Percentiles rank a stretch among this genome's conserved stretches.
These are phyloP conservation scores for Colletotrichum camelliae DNA, from an alignment of 2,329 filamentous ascomycete genomes.

Conservation along the genomic window DNA sequence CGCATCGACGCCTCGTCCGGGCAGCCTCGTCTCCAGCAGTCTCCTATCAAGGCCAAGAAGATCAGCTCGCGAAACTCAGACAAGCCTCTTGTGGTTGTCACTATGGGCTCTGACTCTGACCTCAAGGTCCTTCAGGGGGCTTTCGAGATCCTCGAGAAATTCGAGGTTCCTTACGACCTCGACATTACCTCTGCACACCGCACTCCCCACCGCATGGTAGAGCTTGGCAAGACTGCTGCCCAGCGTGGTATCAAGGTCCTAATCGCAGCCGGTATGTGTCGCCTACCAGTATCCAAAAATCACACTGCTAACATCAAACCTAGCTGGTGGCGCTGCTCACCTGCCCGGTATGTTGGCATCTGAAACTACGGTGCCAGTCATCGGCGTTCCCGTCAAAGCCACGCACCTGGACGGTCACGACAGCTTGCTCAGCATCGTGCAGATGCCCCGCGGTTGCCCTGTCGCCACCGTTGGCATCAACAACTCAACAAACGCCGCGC, in stretches of 20 bases:
- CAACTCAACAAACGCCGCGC: slow-evolving; percentile 78
- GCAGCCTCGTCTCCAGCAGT: slow-evolving; percentile 39
- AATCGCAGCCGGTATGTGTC: slow-evolving; percentile 61
- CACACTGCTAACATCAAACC: neutral
- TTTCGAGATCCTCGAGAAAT: slow-evolving; percentile 70
- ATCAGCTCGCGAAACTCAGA: slow-evolving; percentile 31
- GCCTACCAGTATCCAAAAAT: neutral
- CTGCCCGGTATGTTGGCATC: slow-evolving; percentile 78
- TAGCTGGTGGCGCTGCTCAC: slow-evolving; percentile 74
- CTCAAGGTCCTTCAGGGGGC: slow-evolving; percentile 70
- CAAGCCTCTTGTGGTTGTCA: slow-evolving; percentile 72
- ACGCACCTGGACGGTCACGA: slow-evolving; percentile 76
- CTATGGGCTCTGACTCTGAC: slow-evolving; percentile 86
- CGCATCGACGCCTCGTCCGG: slow-evolving; percentile 48
- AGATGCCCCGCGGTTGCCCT: slow-evolving; percentile 78
- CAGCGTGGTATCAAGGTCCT: slow-evolving; percentile 73
- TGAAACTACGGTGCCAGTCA: slow-evolving; percentile 74
- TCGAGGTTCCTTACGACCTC: slow-evolving; percentile 74
- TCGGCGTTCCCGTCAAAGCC: slow-evolving; percentile 79
- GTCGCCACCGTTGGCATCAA: slow-evolving; percentile 81
- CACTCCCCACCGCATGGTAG: slow-evolving; percentile 73
- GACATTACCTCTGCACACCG: slow-evolving; percentile 83
- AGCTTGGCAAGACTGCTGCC: slow-evolving; percentile 68
- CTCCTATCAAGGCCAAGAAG: slow-evolving; percentile 13
- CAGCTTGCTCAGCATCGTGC: slow-evolving; percentile 74